Conservation (phyloP, 345 rosid genomes). For the Pistacia integerrima region DNA sequence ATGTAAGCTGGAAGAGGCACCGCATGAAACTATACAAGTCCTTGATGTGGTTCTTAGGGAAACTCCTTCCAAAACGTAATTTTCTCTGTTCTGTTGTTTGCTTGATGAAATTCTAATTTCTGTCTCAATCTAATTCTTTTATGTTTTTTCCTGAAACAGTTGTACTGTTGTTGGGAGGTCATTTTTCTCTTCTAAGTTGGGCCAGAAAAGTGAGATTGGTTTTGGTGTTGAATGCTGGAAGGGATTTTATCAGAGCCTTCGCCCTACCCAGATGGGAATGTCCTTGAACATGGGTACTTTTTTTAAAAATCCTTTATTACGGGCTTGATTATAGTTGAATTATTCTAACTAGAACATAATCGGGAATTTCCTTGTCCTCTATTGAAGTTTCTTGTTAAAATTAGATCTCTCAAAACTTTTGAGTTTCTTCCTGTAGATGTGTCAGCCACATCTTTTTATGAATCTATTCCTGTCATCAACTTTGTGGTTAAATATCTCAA, state of each 20-base stretch:
- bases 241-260: conserved; percentile 65
- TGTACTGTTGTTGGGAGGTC: conserved; percentile 57
- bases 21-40: conserved; percentile 62
- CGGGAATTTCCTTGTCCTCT: background rate
- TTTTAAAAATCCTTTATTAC: background rate
- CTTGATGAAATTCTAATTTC: background rate
- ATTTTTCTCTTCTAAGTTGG: conserved; percentile 53
- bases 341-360: background rate
- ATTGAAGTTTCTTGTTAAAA: background rate
- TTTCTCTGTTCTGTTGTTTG: background rate
- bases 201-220: conserved; percentile 50
- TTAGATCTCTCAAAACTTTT: background rate
- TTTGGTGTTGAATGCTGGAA: conserved; percentile 66
- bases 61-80: conserved; percentile 36
- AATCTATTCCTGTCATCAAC: conserved; percentile 11
- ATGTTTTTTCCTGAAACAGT: conserved; percentile 23
- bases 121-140: background rate
- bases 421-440: conserved; percentile 15
- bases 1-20: conserved; percentile 55
- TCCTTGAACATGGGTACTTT: conserved; percentile 52
- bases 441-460: conserved; percentile 17
- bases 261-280: conserved; percentile 70
- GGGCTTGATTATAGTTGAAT: background rate
- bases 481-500: conserved; percentile 14
- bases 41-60: conserved; percentile 64